Evolutionary conservation across 129 eudicot genomes (phyloP), one percentile per base, ranked within the genome.

Genomic region (Escallonia rubra): DNA sequence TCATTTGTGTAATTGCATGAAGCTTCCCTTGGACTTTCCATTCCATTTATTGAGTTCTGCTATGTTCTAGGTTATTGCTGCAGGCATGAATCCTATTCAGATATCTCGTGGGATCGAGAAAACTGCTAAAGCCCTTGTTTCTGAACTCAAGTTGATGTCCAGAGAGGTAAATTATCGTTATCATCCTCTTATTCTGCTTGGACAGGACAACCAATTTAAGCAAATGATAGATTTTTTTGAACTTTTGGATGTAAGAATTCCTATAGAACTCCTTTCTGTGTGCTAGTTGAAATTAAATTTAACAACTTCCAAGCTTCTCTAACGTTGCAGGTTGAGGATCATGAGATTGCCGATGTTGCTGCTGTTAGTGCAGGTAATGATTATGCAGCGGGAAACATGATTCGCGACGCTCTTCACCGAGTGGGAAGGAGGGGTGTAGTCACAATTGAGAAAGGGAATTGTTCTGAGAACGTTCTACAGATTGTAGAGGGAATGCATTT

Each of bases 301-400:
- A 41, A n/a, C 58, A 70, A 63, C 76, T 68, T 70, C 65, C 61
- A 60, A 41, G 55, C 47, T 13, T 49, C 41, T 45, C 50, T 43
- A 66, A 49, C 62, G n/a, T 67, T 79, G 64, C 85, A 92, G 96
- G 96, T 92, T 80, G 95, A 86, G 71, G 95, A 92, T 78, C 80
- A 82, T 78, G 96, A 92, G 80, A 85, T 92, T 59, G 91, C 84
- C 50, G 74, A 82, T 71, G 97, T 90, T 75, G 98, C 96, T 10
- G 69, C 96, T 51, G 90, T 93, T 23, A 89, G 96, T 80, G 95
- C 98, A 48, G 96, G 95, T 49, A 89, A 89, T 59, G 92, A 93
- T 65, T 48, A 68, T 64, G 90, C 62, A 40, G 82, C 89, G 0
- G 96, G 98, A 72, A 82, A 69, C 75, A 83, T 93, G 95, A 89